A percentile compares a stretch with the other conserved stretches of the same genome.
These are phyloP conservation scores for Penicillium corylophilum DNA, from an alignment of 2,329 filamentous ascomycete genomes.

Conservation along the genomic window DNA sequence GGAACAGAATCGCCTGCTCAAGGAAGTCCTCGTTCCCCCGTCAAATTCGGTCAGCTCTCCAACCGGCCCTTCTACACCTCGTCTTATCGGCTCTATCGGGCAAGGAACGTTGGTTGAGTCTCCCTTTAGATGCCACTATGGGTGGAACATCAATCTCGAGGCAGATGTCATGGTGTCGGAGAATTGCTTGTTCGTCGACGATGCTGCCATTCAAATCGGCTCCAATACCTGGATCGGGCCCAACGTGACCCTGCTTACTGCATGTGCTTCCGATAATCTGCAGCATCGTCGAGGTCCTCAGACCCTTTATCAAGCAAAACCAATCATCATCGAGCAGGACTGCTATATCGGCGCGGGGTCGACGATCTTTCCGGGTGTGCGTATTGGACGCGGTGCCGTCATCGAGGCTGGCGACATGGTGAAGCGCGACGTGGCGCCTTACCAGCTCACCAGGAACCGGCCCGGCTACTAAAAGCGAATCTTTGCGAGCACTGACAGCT, in stretches of 20 bases:
- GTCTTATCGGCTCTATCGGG: conserved; percentile 63
- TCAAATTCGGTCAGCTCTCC: conserved; percentile 45
- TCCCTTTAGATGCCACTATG: conserved; percentile 91
- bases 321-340: conserved; percentile 73
- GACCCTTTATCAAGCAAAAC: conserved; percentile 67
- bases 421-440: conserved; percentile 42
- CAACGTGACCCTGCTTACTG: conserved; percentile 82
- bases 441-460: conserved; percentile 43
- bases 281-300: conserved; percentile 71
- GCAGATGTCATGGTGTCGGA: conserved; percentile 80
- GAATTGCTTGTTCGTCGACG: conserved; percentile 82
- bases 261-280: conserved; percentile 69
- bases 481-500: neutral
- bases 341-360: conserved; percentile 65
- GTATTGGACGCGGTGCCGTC: conserved; percentile 43
- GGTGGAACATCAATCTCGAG: conserved; percentile 88
- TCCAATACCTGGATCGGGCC: conserved; percentile 69
- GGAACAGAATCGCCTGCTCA: conserved; percentile 41
- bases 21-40: conserved; percentile 39
- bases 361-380: conserved; percentile 54
- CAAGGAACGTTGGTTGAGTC: conserved; percentile 75
- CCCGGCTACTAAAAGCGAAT: conserved; percentile 32
- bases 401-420: conserved; percentile 48
- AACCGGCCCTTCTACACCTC: conserved; percentile 53
- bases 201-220: conserved; percentile 79